phyloP scores from a whole-genome alignment of 1,139 yeast genomes.

The Geotrichum phurueaensis region DNA sequence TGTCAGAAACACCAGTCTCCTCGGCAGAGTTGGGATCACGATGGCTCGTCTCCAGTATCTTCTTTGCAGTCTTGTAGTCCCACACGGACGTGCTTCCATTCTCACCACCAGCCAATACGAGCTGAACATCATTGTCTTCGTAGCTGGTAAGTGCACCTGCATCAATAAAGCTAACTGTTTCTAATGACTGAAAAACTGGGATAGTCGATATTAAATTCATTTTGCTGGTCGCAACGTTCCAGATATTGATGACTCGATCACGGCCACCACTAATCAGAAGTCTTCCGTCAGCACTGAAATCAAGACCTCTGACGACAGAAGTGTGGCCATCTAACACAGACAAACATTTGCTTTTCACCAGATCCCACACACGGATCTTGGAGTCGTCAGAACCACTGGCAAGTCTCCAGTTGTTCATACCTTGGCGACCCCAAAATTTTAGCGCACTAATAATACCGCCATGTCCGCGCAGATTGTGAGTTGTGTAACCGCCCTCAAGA shows the following conservation, averaged over 20 bases:
- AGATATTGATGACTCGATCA: slow-evolving; percentile 69
- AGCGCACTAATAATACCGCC: slow-evolving; percentile 86
- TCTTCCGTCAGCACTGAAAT: slow-evolving; percentile 49
- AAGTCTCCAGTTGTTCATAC: slow-evolving; percentile 67
- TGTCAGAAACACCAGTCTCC: slow-evolving; percentile 23
- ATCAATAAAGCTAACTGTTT: slow-evolving; percentile 62
- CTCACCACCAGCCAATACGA: slow-evolving; percentile 76
- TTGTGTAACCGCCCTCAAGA: slow-evolving; percentile 75
- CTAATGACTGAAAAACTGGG: slow-evolving; percentile 74
- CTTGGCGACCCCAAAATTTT: slow-evolving; percentile 64
- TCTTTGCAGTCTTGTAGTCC: slow-evolving; percentile 34
- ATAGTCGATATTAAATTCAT: slow-evolving; percentile 59
- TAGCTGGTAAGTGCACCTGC: slow-evolving; percentile 30
- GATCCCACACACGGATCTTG: slow-evolving; percentile 80
- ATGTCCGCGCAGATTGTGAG: slow-evolving; percentile 91
- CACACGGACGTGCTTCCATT: slow-evolving; percentile 61
- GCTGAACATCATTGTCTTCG: slow-evolving; percentile 29
- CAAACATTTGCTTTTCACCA: slow-evolving; percentile 68
- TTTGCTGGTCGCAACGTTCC: slow-evolving; percentile 42
- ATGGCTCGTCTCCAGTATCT: slow-evolving; percentile 8
- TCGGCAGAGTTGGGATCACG: slow-evolving; percentile 19
- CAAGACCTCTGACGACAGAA: slow-evolving; percentile 82
- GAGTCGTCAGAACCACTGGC: slow-evolving; percentile 83
- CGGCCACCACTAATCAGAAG: slow-evolving; percentile 78
- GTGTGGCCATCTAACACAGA: slow-evolving; percentile 65